phyloP scores from a whole-genome alignment of 495 filamentous ascomycete species.

The Clavariopsis aquatica region DNA sequence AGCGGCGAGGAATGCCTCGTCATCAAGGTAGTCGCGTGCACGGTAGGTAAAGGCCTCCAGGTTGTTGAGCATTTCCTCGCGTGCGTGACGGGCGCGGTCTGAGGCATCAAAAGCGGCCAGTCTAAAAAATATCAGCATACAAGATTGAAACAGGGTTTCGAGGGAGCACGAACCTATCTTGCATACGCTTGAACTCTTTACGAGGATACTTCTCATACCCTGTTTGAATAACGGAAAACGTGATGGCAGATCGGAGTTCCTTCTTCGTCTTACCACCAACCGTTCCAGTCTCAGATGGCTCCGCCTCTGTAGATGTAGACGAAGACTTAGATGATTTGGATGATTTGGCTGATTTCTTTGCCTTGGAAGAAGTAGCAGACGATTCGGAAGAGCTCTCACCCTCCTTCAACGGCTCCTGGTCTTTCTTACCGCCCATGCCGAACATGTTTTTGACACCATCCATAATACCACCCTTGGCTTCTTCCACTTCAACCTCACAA shows the following conservation, averaged over 20 bases:
- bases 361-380: conserved; percentile 43
- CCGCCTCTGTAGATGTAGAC: conserved; percentile 47
- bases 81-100: conserved; percentile 70
- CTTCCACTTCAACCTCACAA: conserved; percentile 70
- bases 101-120: conserved; percentile 80
- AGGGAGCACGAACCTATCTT: conserved; percentile 47
- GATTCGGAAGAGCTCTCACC: conserved; percentile 50
- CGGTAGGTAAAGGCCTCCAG: conserved; percentile 94
- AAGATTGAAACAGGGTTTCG: neutral
- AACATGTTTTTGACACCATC: conserved; percentile 95
- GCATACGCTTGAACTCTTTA: conserved; percentile 64
- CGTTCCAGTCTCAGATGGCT: conserved; percentile 51
- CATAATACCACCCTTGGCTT: conserved; percentile 77
- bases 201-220: conserved; percentile 62
- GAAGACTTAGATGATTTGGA: conserved; percentile 48
- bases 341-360: conserved; percentile 52
- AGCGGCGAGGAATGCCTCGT: conserved; percentile 68
- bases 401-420: conserved; percentile 71
- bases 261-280: conserved; percentile 54
- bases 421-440: conserved; percentile 86
- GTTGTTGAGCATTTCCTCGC: conserved; percentile 88
- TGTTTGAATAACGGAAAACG: conserved; percentile 60
- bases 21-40: conserved; percentile 75
- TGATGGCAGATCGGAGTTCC: conserved; percentile 68
- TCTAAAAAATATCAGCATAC: conserved; percentile 44